Percentiles rank a stretch among this genome's conserved stretches.
Conservation (phyloP, 108 stramenopile species). For the Phaeodactylum tricornutum region DNA sequence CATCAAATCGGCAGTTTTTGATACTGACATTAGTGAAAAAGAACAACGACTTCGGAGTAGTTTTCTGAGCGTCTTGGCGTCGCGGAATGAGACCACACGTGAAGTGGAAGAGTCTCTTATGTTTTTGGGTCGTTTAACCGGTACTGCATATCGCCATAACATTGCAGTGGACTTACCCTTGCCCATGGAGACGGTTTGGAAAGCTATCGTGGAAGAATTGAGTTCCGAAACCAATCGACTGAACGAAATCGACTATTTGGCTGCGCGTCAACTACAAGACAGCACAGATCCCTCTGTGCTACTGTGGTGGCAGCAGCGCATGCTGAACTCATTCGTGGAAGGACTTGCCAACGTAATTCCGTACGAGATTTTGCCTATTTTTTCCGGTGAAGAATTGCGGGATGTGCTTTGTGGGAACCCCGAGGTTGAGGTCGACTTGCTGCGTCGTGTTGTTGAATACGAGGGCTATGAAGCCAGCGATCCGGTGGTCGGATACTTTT, state of each 20-base stretch:
- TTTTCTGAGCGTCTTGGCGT: constrained; percentile 42
- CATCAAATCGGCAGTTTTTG: not conserved
- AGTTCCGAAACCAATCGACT: constrained; percentile 13
- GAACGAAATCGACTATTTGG: constrained; percentile 63
- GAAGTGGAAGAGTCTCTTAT: constrained; percentile 64
- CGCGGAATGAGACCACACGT: constrained; percentile 40
- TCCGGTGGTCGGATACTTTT: constrained; percentile 74
- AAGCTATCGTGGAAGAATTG: constrained; percentile 48
- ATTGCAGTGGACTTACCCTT: constrained; percentile 81
- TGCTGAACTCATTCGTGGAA: constrained; percentile 81
- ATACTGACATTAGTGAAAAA: not conserved
- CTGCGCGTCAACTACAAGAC: constrained; percentile 20
- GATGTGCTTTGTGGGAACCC: constrained; percentile 84
- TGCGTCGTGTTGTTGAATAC: constrained; percentile 85
- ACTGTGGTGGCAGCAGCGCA: constrained; percentile 44
- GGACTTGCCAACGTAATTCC: constrained; percentile 90
- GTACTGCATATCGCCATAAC: constrained; percentile 84
- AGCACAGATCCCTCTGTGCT: constrained; percentile 6
- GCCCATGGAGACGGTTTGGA: constrained; percentile 67
- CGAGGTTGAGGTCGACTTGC: constrained; percentile 92
- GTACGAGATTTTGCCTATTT: constrained; percentile 77
- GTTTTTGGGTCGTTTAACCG: constrained; percentile 89
- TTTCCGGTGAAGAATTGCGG: constrained; percentile 80
- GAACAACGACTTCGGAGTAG: constrained; percentile 39
- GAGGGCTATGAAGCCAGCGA: constrained; percentile 82